Percentiles rank a stretch among this genome's conserved stretches.
Evolutionary conservation across 176 grass and related monocot genomes (phyloP).

Genomic region (Aegilops speltoides): DNA sequence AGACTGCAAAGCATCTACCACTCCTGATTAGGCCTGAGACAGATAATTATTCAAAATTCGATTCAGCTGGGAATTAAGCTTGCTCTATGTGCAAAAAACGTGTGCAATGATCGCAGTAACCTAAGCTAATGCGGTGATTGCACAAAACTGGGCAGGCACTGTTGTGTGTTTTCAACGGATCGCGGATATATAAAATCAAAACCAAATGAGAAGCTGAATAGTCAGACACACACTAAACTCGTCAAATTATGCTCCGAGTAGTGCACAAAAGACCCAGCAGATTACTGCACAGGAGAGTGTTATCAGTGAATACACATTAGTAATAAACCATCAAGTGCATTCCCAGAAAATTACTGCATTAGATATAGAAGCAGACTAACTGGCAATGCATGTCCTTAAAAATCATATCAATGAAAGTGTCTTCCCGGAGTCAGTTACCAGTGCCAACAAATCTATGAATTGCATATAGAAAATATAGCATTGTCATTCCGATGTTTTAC

Average conservation of each 20-base stretch:
- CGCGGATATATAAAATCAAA: background rate
- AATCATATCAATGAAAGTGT: background rate
- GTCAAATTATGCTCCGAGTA: background rate
- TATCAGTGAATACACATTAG: background rate
- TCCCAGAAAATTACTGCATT: background rate
- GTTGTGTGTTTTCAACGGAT: background rate
- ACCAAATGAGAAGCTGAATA: background rate
- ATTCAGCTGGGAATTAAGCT: background rate
- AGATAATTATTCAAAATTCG: background rate
- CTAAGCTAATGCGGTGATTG: background rate
- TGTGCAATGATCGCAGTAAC: background rate
- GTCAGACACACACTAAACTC: background rate
- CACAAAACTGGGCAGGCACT: background rate
- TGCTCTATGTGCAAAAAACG: background rate
- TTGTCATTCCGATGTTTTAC: background rate
- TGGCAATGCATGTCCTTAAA: background rate
- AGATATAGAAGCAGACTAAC: background rate
- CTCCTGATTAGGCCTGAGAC: too few species aligned
- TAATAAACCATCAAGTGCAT: background rate
- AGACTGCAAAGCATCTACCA: too few species aligned
- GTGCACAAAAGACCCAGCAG: background rate
- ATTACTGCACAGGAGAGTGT: background rate
- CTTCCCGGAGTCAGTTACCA: background rate
- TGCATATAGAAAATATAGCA: background rate
- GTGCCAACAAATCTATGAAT: background rate